A percentile compares a stretch with the other conserved stretches of the same genome.
These are phyloP conservation scores for Yarrowia alimentaria DNA, from an alignment of 805 yeast genomes.

Conservation along the genomic window DNA sequence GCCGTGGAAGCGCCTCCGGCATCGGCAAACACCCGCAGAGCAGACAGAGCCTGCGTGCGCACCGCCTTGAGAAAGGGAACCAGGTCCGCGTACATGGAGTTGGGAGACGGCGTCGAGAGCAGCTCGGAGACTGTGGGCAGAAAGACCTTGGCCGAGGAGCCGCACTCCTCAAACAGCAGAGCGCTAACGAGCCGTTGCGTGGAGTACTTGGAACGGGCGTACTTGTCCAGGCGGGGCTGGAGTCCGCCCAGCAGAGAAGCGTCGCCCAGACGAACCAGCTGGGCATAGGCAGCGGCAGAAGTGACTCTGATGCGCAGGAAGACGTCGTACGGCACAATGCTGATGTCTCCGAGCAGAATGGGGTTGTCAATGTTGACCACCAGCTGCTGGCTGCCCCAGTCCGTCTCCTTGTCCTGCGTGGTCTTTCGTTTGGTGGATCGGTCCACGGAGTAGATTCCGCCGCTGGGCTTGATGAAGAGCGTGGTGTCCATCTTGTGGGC, in stretches of 20 bases:
- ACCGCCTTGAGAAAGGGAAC: constrained; percentile 83
- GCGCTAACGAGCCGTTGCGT: constrained; percentile 77
- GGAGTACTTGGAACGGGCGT: constrained; percentile 62
- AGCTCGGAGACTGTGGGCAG: neutral
- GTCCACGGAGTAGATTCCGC: constrained; percentile 43
- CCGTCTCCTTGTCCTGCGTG: constrained; percentile 7
- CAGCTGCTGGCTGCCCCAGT: constrained; percentile 25
- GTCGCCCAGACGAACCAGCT: constrained; percentile 38
- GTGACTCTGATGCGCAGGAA: constrained; percentile 72
- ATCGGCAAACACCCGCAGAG: constrained; percentile 73
- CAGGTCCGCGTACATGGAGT: constrained; percentile 67
- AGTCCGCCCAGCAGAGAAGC: constrained; percentile 28
- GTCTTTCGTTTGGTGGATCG: constrained; percentile 21
- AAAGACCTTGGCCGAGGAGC: constrained; percentile 29
- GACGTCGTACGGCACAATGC: constrained; percentile 72
- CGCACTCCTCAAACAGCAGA: constrained; percentile 65
- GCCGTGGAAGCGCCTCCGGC: constrained; percentile 65
- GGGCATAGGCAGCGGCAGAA: constrained; percentile 75
- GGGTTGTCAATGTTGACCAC: constrained; percentile 87
- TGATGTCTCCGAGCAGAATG: constrained; percentile 84
- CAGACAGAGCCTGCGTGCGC: constrained; percentile 81
- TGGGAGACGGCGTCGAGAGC: constrained; percentile 6
- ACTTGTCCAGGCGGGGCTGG: constrained; percentile 37
- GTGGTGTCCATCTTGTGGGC: constrained; percentile 78
- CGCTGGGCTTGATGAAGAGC: constrained; percentile 79